Evolutionary conservation across 2,329 filamentous ascomycete species (phyloP).

Genomic region (Cercospora beticola): DNA sequence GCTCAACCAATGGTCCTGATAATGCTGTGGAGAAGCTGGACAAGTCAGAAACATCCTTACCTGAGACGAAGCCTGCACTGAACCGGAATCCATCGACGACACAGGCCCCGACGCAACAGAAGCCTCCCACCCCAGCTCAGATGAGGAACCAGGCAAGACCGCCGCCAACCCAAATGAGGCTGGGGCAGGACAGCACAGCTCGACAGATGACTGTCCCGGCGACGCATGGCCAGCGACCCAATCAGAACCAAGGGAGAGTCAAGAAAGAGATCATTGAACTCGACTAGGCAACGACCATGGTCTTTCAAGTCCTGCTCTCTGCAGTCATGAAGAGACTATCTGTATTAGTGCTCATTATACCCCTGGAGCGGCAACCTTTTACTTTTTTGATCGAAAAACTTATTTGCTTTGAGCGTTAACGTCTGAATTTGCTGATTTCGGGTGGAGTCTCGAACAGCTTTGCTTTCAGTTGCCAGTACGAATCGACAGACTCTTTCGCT

Average conservation of each 20-base stretch:
- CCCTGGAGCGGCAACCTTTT: background rate
- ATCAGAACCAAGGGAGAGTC: slow-evolving; percentile 12
- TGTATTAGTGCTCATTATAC: background rate
- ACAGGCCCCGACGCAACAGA: slow-evolving; percentile 11
- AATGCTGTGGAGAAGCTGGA: slow-evolving; percentile 11
- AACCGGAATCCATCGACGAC: slow-evolving; percentile 4
- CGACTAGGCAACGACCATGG: slow-evolving; percentile 24
- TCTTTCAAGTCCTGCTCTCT: background rate
- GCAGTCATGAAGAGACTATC: background rate
- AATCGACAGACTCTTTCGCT: background rate
- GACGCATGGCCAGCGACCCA: background rate
- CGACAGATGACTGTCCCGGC: slow-evolving; percentile 1
- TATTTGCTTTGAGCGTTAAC: background rate
- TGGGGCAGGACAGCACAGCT: slow-evolving; percentile 1
- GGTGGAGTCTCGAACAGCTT: background rate
- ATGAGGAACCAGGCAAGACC: background rate
- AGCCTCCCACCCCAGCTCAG: slow-evolving; percentile 6
- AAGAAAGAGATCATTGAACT: slow-evolving; percentile 34
- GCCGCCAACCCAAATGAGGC: background rate
- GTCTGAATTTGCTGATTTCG: background rate
- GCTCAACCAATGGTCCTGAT: slow-evolving; percentile 22
- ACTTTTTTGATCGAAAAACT: background rate
- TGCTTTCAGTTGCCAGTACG: background rate
- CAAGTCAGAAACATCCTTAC: slow-evolving; percentile 4
- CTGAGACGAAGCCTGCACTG: slow-evolving; percentile 1